These are phyloP conservation scores for Sarocladium strictum DNA, from an alignment of 2,329 filamentous ascomycete species.

Conservation along the genomic window DNA sequence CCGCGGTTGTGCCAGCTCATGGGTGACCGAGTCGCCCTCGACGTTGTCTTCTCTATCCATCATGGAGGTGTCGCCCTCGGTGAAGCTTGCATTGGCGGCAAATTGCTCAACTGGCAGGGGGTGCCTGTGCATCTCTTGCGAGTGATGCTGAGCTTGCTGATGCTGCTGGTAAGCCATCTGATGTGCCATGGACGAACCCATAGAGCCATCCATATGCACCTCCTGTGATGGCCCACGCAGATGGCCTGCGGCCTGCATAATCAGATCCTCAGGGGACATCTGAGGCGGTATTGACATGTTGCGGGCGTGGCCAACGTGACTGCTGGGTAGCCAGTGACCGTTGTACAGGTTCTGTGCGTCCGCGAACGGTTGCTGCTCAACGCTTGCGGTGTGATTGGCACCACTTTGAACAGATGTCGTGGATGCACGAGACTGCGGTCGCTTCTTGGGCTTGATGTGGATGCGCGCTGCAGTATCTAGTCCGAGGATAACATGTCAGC, in stretches of 20 bases:
- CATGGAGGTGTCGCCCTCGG: slow-evolving; percentile 53
- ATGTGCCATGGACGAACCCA: slow-evolving; percentile 37
- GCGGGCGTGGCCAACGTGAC: slow-evolving; percentile 36
- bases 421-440: slow-evolving; percentile 48
- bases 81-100: slow-evolving; percentile 46
- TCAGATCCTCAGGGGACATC: slow-evolving; percentile 53
- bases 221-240: slow-evolving; percentile 47
- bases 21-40: slow-evolving; percentile 46
- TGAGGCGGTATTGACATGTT: slow-evolving; percentile 36
- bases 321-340: slow-evolving; percentile 25
- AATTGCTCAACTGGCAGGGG: slow-evolving; percentile 50
- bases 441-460: slow-evolving; percentile 37
- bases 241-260: slow-evolving; percentile 51
- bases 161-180: slow-evolving; percentile 21
- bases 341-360: slow-evolving; percentile 9
- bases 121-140: slow-evolving; percentile 33
- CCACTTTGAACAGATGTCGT: slow-evolving; percentile 52
- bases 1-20: slow-evolving; percentile 27
- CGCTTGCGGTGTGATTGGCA: slow-evolving; percentile 41
- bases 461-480: slow-evolving; percentile 2
- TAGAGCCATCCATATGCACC: slow-evolving; percentile 40
- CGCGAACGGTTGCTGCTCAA: slow-evolving; percentile 20
- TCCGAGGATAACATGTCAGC: slow-evolving; percentile 2
- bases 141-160: slow-evolving; percentile 28
- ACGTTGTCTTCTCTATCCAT: slow-evolving; percentile 54